Conservation (phyloP, 352 stramenopile genomes). For the Pythium dissotocum region DNA sequence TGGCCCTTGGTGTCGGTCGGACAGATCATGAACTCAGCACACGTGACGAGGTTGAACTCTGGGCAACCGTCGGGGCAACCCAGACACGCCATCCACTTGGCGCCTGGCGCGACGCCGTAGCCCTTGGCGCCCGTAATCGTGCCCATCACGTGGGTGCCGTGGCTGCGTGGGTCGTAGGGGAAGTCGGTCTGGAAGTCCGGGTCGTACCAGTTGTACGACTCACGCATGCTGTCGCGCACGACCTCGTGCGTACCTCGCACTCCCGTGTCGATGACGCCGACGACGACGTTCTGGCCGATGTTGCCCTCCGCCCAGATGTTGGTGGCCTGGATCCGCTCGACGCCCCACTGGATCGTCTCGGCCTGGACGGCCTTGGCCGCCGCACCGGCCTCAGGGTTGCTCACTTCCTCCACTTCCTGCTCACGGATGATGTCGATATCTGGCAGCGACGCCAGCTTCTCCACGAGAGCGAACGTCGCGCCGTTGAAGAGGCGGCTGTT, state of each 20-base stretch:
- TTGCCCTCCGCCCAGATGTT: neutral
- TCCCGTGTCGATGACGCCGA: neutral
- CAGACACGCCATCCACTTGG: conserved; percentile 4
- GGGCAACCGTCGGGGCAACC: neutral
- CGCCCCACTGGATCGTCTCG: conserved; percentile 2
- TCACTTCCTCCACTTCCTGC: neutral
- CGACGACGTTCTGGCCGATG: conserved; percentile 4
- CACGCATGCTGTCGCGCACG: neutral
- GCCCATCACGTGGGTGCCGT: conserved; percentile 1
- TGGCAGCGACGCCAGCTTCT: neutral
- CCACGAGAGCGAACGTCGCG: neutral
- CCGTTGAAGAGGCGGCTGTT: conserved; percentile 3
- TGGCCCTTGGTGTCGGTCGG: neutral
- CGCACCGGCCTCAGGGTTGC: neutral
- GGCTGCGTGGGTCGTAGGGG: neutral
- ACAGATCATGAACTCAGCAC: conserved; percentile 1
- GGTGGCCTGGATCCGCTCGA: neutral
- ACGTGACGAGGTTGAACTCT: conserved; percentile 3
- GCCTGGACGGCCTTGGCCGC: neutral
- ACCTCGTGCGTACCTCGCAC: neutral
- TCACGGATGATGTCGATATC: neutral
- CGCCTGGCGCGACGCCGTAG: neutral
- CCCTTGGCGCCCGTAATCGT: conserved; percentile 1
- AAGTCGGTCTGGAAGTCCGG: neutral
- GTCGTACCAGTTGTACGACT: conserved; percentile 6